These are phyloP conservation scores for Xylona heveae DNA, from an alignment of 495 filamentous ascomycete genomes.

Conservation along the genomic window DNA sequence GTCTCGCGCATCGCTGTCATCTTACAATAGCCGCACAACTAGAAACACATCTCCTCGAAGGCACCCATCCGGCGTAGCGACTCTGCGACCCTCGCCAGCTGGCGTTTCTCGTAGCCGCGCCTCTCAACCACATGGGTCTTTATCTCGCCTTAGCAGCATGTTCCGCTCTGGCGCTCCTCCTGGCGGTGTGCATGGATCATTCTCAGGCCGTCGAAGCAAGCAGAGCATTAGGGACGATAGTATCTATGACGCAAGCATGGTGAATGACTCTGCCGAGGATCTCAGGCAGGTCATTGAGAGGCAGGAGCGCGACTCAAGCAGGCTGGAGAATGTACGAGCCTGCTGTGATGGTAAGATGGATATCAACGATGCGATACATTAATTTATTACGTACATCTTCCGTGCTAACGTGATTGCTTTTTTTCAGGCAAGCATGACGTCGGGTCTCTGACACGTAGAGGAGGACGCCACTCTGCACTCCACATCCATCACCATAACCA, in stretches of 20 bases:
- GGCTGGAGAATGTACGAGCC: conserved; percentile 83
- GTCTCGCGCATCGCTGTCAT: conserved; percentile 52
- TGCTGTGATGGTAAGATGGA: conserved; percentile 77
- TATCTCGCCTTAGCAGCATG: conserved; percentile 12
- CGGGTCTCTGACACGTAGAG: conserved; percentile 21
- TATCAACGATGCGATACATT: neutral
- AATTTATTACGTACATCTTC: neutral
- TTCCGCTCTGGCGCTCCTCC: conserved; percentile 7
- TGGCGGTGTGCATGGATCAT: conserved; percentile 8
- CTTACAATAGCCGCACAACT: conserved; percentile 54
- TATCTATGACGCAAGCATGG: conserved; percentile 38
- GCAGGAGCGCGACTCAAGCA: conserved; percentile 51
- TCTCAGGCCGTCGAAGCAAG: conserved; percentile 12
- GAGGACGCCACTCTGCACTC: conserved; percentile 19
- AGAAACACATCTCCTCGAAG: conserved; percentile 31
- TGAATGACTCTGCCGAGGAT: conserved; percentile 46
- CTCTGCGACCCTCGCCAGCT: conserved; percentile 21
- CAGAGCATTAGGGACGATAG: conserved; percentile 4
- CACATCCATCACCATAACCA: conserved; percentile 4
- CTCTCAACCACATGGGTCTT: conserved; percentile 6
- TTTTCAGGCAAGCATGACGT: conserved; percentile 55
- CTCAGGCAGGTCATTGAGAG: conserved; percentile 49
- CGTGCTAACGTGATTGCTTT: conserved; percentile 3
- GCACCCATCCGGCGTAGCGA: conserved; percentile 21
- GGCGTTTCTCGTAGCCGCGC: conserved; percentile 5